Evolutionary conservation across 2,329 filamentous ascomycete species (phyloP), one percentile per base, ranked within the genome.

Genomic region (Talaromyces sp.): DNA sequence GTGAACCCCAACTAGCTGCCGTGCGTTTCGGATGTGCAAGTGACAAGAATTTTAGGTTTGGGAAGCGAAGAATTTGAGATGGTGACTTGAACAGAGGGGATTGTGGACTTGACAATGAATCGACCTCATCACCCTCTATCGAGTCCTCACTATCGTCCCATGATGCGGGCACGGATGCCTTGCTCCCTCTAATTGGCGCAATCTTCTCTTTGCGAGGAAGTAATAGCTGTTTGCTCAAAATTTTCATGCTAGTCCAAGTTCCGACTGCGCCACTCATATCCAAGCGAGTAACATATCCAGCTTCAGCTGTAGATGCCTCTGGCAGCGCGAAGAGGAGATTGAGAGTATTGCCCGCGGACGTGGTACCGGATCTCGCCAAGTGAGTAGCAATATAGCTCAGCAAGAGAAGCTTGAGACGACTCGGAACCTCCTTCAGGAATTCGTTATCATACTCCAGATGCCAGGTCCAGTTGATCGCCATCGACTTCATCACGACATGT

Each of bases 381-480:
- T 84, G 84, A 14, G 79, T 70, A 4, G 80, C 78, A 33, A 88
- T 68, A 69, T 87, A 88, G 66, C 81, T 84, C 25, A 88, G 69
- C 37, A 88, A 66, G 1, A 79, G 71, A 64, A 82, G 73, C 66
- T 85, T 85, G 5, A 86, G 68, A 44, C 77, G 76, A 16, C 77
- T 72, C 0, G 85, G 83, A 12, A 88, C 68, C 2, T 81, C 75
- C 1, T 78, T 75, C 2, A 88, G 71, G 57, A 83, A 84, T 18
- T 81, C 74, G 61, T 83, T 80, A 67, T 87, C 84, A 66, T 86
- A 85, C 58, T 83, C 79, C 28, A 82, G 71, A 64, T 88, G 80
- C 72, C 81, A 80, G 9, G 78, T 71, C 85, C 85, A 88, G 25
- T 85, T 79, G 25, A 72, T 68, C 2, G 84, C 84, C 67, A 87